Evolutionary conservation across 352 stramenopile species (phyloP).

Genomic region (Phytophthora ramorum): DNA sequence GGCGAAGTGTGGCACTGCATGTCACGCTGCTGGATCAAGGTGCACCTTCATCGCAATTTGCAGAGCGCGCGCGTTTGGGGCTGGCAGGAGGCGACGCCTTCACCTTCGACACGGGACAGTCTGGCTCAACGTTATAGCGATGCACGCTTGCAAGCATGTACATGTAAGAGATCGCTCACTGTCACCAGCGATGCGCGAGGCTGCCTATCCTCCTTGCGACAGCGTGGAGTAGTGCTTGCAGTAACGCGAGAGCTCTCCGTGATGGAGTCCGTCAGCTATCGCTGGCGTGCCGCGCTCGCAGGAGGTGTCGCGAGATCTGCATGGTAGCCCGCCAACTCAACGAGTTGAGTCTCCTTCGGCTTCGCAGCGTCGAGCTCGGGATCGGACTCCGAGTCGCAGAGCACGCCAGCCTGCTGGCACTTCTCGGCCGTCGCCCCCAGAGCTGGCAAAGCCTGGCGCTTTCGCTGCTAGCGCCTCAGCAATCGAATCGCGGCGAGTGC

Average conservation of each 20-base stretch:
- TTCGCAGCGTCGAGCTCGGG: no score
- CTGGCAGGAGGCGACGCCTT: neutral
- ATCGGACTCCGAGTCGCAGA: no score
- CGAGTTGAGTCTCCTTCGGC: no score
- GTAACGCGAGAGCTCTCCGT: neutral
- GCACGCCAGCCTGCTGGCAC: no score
- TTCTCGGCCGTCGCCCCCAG: no score
- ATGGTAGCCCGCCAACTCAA: no score
- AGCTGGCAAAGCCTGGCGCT: neutral
- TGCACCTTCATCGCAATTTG: neutral
- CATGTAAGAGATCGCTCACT: conserved; percentile 3
- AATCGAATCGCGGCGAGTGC: conserved; percentile 7
- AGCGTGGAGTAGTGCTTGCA: neutral
- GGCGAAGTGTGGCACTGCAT: conserved; percentile 11
- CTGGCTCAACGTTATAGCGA: neutral
- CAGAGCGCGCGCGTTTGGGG: neutral
- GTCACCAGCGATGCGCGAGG: conserved; percentile 12
- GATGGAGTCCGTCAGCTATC: neutral
- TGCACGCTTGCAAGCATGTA: no score
- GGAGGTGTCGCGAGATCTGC: neutral
- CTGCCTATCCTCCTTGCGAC: conserved; percentile 11
- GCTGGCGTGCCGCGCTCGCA: conserved; percentile 6
- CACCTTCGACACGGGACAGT: neutral
- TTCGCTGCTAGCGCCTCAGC: conserved; percentile 9
- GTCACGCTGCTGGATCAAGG: neutral